A percentile compares a stretch with the other conserved stretches of the same genome.
These are phyloP conservation scores for Didymosphaeria variabile DNA, from an alignment of 2,329 filamentous ascomycete species.

Conservation along the genomic window DNA sequence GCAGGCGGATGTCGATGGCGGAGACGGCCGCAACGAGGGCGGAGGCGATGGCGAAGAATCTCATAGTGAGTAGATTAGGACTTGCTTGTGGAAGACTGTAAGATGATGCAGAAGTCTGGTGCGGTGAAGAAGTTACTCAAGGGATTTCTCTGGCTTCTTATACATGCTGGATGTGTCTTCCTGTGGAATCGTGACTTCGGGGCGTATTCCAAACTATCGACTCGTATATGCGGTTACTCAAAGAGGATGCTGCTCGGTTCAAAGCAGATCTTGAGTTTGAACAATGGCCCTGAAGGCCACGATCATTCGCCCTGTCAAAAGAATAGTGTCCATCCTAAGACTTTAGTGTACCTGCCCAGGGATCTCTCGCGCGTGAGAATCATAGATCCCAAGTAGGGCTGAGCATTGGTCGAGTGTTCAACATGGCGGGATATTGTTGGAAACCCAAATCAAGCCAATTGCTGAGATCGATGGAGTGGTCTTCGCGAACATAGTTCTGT, in stretches of 20 bases:
- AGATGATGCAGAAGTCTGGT: too few relatives aligned
- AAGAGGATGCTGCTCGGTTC: not conserved
- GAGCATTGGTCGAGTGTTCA: not conserved
- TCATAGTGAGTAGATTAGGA: not conserved
- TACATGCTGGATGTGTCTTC: not conserved
- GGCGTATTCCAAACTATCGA: not conserved
- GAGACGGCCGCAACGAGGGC: not conserved
- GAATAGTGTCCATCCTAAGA: not conserved
- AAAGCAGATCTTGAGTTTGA: not conserved
- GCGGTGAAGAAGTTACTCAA: not conserved
- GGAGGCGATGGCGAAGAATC: not conserved
- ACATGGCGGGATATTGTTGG: not conserved
- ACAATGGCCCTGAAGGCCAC: not conserved
- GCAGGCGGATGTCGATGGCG: constrained; percentile 1
- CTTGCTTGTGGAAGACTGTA: not conserved
- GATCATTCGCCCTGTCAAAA: not conserved
- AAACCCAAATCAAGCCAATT: not conserved
- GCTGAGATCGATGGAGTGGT: not conserved
- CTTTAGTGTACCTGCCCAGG: constrained; percentile 1
- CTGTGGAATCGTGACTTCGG: not conserved
- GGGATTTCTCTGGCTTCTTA: not conserved
- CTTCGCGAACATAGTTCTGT: not conserved
- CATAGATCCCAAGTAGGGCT: not conserved
- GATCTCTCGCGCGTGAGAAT: not conserved
- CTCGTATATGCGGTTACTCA: not conserved